Evolutionary conservation across 345 rosid genomes (phyloP).

Genomic region (Aquilaria yunnanensis): DNA sequence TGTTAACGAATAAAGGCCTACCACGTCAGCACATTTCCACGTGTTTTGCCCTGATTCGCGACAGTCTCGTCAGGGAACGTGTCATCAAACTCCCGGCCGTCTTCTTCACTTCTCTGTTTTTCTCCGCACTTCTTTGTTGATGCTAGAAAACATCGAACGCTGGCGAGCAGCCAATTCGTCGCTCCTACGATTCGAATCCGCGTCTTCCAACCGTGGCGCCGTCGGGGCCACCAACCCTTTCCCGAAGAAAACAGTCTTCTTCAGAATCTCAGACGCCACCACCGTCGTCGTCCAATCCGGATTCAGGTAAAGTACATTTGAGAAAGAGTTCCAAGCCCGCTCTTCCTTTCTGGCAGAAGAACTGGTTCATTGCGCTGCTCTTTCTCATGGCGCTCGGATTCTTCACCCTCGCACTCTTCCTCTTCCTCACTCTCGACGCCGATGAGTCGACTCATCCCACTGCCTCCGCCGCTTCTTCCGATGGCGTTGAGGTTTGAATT

Average conservation of each 20-base stretch:
- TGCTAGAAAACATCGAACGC: not conserved
- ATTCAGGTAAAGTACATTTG: slow-evolving; percentile 15
- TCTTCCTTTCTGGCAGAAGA: slow-evolving; percentile 70
- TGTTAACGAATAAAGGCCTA: too few relatives aligned
- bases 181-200: too few relatives aligned
- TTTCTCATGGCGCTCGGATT: slow-evolving; percentile 68
- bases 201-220: slow-evolving; percentile 73
- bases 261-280: slow-evolving; percentile 24
- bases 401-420: slow-evolving; percentile 59
- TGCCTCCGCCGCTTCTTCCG: slow-evolving; percentile 54
- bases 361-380: slow-evolving; percentile 74
- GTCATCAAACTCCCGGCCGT: not conserved
- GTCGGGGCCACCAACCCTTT: slow-evolving; percentile 49
- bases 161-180: not conserved
- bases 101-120: not conserved
- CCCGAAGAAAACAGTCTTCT: slow-evolving; percentile 46
- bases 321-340: slow-evolving; percentile 17
- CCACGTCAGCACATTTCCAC: too few relatives aligned
- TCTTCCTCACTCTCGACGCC: slow-evolving; percentile 56
- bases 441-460: slow-evolving; percentile 41
- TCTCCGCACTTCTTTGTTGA: not conserved
- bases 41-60: too few relatives aligned
- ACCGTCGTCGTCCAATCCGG: slow-evolving; percentile 12
- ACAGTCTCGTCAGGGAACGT: too few relatives aligned
- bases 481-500: slow-evolving; percentile 64